phyloP scores from a whole-genome alignment of 2,329 filamentous ascomycete genomes.

The Aspergillus pseudotamarii region DNA sequence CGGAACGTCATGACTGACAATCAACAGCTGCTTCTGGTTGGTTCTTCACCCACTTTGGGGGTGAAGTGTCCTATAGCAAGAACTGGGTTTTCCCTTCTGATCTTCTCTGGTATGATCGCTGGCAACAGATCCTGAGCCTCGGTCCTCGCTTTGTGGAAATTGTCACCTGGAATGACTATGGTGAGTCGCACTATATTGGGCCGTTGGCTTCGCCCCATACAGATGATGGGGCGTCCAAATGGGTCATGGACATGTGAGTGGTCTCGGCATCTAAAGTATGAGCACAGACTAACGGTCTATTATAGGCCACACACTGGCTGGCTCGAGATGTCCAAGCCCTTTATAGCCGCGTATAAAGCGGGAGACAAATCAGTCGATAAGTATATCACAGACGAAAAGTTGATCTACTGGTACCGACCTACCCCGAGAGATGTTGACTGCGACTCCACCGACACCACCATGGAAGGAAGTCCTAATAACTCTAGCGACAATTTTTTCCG shows the following conservation, averaged over 20 bases:
- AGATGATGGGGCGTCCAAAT: conserved; percentile 49
- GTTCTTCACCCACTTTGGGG: conserved; percentile 57
- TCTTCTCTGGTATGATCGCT: conserved; percentile 48
- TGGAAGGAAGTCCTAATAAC: conserved; percentile 47
- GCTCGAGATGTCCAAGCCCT: conserved; percentile 58
- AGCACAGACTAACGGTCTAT: background rate
- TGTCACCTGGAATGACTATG: conserved; percentile 56
- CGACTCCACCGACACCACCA: conserved; percentile 56
- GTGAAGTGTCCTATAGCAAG: conserved; percentile 51
- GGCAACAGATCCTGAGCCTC: conserved; percentile 47
- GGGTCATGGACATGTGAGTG: conserved; percentile 53
- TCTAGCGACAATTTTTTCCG: conserved; percentile 55
- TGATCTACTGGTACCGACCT: conserved; percentile 61
- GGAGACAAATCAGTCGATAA: conserved; percentile 36
- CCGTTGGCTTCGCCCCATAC: conserved; percentile 48
- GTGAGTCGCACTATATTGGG: conserved; percentile 59
- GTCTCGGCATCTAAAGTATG: background rate
- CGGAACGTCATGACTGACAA: background rate
- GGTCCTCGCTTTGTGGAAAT: conserved; percentile 54
- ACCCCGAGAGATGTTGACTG: conserved; percentile 52
- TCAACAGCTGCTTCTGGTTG: conserved; percentile 47
- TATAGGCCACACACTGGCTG: conserved; percentile 55
- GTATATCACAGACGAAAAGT: conserved; percentile 52
- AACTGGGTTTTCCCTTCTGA: conserved; percentile 56
- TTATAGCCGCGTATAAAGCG: conserved; percentile 57